A percentile compares a stretch with the other conserved stretches of the same genome.
These are phyloP conservation scores for Boletus reticuloceps DNA, from an alignment of 768 basidiomycete species.

Conservation along the genomic window DNA sequence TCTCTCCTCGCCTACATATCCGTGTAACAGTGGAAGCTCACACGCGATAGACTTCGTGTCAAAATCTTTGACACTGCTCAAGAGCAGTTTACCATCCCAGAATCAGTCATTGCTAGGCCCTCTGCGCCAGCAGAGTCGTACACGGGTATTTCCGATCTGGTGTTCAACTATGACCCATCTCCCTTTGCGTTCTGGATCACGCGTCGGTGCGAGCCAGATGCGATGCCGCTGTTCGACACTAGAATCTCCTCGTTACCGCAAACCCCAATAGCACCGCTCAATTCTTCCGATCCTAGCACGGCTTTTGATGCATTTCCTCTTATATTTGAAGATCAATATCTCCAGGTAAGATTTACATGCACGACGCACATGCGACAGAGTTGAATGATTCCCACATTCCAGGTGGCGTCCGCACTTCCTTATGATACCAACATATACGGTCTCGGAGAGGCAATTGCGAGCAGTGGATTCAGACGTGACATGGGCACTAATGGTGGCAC, in stretches of 20 bases:
- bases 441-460: constrained; percentile 67
- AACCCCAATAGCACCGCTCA: constrained; percentile 52
- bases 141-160: constrained; percentile 49
- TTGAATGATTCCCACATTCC: neutral
- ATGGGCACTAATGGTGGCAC: constrained; percentile 45
- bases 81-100: constrained; percentile 63
- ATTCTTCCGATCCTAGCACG: constrained; percentile 43
- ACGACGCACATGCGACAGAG: neutral
- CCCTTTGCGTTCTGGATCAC: constrained; percentile 84
- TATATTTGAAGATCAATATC: constrained; percentile 75
- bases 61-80: constrained; percentile 59
- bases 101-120: constrained; percentile 46
- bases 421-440: constrained; percentile 71
- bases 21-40: neutral
- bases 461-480: constrained; percentile 64
- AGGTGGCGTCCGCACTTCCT: constrained; percentile 67
- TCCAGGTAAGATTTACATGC: constrained; percentile 45
- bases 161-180: constrained; percentile 59
- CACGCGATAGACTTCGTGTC: constrained; percentile 53
- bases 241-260: constrained; percentile 56
- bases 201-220: constrained; percentile 53
- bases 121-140: constrained; percentile 32
- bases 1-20: neutral
- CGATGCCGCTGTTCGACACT: constrained; percentile 65
- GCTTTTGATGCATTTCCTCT: constrained; percentile 62